These are phyloP conservation scores for Chamaecyparis obtusa DNA, from an alignment of 75 land plant genomes.

Conservation along the genomic window DNA sequence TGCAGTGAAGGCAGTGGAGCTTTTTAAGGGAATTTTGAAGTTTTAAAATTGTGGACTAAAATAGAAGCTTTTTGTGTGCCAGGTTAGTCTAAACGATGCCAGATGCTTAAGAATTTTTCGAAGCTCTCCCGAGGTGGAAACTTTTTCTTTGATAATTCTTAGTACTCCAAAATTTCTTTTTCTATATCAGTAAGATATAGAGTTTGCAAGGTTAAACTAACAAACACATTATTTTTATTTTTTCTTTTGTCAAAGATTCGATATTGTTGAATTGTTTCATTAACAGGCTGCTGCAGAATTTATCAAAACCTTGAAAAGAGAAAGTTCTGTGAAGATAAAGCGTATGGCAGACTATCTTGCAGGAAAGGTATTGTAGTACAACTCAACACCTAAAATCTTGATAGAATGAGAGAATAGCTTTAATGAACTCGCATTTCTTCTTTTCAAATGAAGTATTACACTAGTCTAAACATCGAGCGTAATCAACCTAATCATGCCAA, in stretches of 20 bases:
- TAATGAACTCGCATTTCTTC: neutral
- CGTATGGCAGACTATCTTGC: conserved; percentile 9
- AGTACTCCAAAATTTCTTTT: neutral
- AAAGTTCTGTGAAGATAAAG: conserved; percentile 9
- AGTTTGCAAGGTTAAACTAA: neutral
- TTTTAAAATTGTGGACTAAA: neutral
- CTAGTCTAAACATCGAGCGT: neutral
- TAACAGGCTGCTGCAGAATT: conserved; percentile 1
- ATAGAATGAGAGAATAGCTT: neutral
- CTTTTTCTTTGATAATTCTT: neutral
- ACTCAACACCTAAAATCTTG: neutral
- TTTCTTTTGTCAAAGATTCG: neutral
- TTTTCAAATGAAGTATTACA: neutral
- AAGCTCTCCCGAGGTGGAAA: neutral
- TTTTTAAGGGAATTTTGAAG: neutral
- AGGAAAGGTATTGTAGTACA: neutral
- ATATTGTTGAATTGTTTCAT: neutral
- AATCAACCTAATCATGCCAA: neutral
- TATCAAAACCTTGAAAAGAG: conserved; percentile 9
- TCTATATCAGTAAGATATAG: neutral
- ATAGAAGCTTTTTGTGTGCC: neutral
- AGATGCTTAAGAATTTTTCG: no score
- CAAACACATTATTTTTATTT: neutral
- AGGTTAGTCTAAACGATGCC: neutral
- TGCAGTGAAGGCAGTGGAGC: neutral